Evolutionary conservation across 140 eudicot species (phyloP), one percentile per base, ranked within the genome.

Genomic region (Flaveria floridana): DNA sequence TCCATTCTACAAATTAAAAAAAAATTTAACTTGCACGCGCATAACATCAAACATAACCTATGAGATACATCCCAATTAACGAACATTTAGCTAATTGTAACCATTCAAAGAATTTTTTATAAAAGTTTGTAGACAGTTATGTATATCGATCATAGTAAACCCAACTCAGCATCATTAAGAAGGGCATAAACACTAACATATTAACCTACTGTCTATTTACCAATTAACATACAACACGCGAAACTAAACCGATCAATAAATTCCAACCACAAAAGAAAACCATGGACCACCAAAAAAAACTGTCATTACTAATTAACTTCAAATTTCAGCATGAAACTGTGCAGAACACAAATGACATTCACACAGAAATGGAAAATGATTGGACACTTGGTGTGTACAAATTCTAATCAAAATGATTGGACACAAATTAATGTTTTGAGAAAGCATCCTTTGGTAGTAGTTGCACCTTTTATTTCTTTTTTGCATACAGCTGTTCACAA

Each of bases 401-500:
- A 25, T 73, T 28, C 53, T 66, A 72, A 53, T 21, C 74, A 8
- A 56, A 66, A 68, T 28, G 41, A 18, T 74, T 73, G 79, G 75
- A 56, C 75, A 52, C 79, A 65, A 25, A 34, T 46, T 65, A 61
- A 73, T 16, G 59, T 42, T 42, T 76, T 39, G 20, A 55, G 44
- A 37, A 8, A 20, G 37, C 0, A 3, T 16, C 41, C 41, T 44
- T 19, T 9, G 76, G 80, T 8, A 73, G 89, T 73, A 56, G 87
- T 78, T 83, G 71, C 12, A 65, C 58, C 62, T 64, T 65, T 75
- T 39, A 47, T 6, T 67, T 34, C 21, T 61, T 57, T 34, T 16
- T 67, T 70, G 70, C 76, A 80, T 75, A 86, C 90, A 86, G 90
- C 90, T 86, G 90, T 83, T 77, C 44, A 18, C 83, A 73, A 72